Base-by-base conservation (phyloP, 176 grass and related monocot genomes). In the Ampelocalamus luodianensis region DNA sequence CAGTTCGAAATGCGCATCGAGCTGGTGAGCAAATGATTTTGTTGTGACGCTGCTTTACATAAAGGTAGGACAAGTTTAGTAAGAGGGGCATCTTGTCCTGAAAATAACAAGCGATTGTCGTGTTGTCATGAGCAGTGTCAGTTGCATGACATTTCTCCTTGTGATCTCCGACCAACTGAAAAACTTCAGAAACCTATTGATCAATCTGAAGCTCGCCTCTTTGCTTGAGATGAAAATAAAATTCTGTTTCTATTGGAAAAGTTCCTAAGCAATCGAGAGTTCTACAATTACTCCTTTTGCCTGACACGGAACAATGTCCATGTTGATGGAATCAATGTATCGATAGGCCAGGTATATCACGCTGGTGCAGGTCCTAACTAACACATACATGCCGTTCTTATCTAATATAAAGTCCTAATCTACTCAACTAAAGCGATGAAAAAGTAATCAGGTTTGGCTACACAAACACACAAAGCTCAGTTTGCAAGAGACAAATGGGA, bases 21-120 rank as follows among this genome's bases (percentile, higher is more conserved):
- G 32, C 22, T 53, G 20, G 34, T 76, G 22, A 65, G 10, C 82
- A 53, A 76, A 53, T 40, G 59, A 84, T 84, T 49, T 76, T 48
- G 44, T n/a, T 50, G 58, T 38, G 59, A 65, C 13, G 22, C 44
- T 39, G 14, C 58, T 83, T 83, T 83, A 49, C 81, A 65, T 83
- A 53, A 53, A 75, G 70, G 4, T 32, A 59, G 36, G 22, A 13
- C 18, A 26, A 18, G 18, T 67, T 79, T 79, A 17, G 26, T 46
- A 79, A 79, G 23, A 34, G 61, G 40, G 23, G 8, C 23, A 18
- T 48, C 14, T 64, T 65, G 7, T 24, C 40, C 26, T 51, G 6
- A 64, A 36, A 53, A 37, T 15, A 38, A 40, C 46, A 81, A 68
- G 27, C 3, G 60, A 46, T 16, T 27, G 43, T 6, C 23, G 27